Evolutionary conservation across 2,329 filamentous ascomycete species (phyloP).

Genomic region (Fusarium phyllophilum): DNA sequence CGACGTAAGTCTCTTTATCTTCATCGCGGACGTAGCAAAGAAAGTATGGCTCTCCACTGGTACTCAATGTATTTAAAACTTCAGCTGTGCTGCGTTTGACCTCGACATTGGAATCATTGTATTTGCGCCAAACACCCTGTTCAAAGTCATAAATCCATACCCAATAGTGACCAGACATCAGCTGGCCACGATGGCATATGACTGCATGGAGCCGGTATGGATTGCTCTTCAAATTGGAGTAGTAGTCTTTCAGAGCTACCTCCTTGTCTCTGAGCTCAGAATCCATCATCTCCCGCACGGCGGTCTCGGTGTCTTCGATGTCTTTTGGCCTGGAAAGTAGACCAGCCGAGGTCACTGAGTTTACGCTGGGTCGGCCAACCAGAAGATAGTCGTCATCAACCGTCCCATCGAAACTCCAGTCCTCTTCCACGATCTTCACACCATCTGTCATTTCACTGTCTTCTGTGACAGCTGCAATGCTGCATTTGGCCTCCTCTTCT

Average conservation of each 20-base stretch:
- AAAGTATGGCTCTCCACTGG: slow-evolving; percentile 81
- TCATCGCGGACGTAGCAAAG: slow-evolving; percentile 83
- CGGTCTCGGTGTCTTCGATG: slow-evolving; percentile 37
- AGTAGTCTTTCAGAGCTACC: slow-evolving; percentile 40
- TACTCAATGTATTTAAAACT: slow-evolving; percentile 75
- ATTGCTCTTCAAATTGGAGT: slow-evolving; percentile 67
- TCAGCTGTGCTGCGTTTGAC: slow-evolving; percentile 71
- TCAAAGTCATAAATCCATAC: slow-evolving; percentile 95
- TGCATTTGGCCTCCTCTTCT: background rate
- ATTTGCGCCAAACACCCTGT: slow-evolving; percentile 85
- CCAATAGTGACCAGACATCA: slow-evolving; percentile 90
- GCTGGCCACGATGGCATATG: slow-evolving; percentile 85
- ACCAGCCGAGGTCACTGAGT: background rate
- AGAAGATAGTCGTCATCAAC: slow-evolving; percentile 51
- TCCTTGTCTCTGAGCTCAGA: slow-evolving; percentile 52
- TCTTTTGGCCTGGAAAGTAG: slow-evolving; percentile 15
- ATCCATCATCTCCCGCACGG: slow-evolving; percentile 57
- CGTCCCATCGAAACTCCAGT: slow-evolving; percentile 53
- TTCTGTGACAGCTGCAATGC: background rate
- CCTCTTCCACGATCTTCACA: slow-evolving; percentile 37
- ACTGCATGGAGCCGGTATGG: slow-evolving; percentile 89
- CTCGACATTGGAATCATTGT: slow-evolving; percentile 88
- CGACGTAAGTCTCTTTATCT: slow-evolving; percentile 64
- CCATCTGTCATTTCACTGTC: slow-evolving; percentile 2
- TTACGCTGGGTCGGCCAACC: slow-evolving; percentile 33